Base-by-base conservation (phyloP, 192 early-diverging fungal species). In the Coemansia sp. region DNA sequence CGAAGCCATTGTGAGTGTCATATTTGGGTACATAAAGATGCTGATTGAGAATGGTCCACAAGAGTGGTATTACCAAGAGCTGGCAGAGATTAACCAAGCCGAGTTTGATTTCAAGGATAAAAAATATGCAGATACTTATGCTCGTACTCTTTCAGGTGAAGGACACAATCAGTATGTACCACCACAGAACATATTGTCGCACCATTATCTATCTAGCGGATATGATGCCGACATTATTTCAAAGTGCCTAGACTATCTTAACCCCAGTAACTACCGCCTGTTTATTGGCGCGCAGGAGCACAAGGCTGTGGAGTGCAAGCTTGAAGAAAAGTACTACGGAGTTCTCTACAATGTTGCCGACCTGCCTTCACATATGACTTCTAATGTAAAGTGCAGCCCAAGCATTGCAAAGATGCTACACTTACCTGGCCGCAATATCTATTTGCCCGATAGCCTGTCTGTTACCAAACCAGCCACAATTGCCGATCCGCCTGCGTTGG, bases 261-360 rank as follows among this genome's bases (percentile, higher is more conserved):
- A 76, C 1, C 71, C 82, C 9, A 80, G 90, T 22, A 89, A 90
- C 67, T 91, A 90, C 77, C 85, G 70, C 6, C 29, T 86, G 12
- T 69, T 79, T 7, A 27, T 89, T 16, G 60, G 78, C 1, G 77
- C 78, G 6, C 82, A 87, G 54, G 52, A 54, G 24, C 68, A 74
- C 60, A 70, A 33, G 7, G 31, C n/a, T 1, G 67, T 79, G 8
- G 63, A 77, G 3, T 69, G 78, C 49, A 66, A 74, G 11, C 42
- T 79, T 36, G 87, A 86, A 59, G 93, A 93, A 41, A 62, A 80
- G 20, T 91, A 90, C 87, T 98, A 96, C 72, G 90, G 89, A 2
- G 90, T 91, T 0, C 87, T 94, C 60, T 96, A 96, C 70, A 68
- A 84, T 34, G 74, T 92, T 42, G 75, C 46, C 1, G 54, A 41